Evolutionary conservation across 352 stramenopile genomes (phyloP), one percentile per base, ranked within the genome.

Genomic region (Globisporangium ultimum): DNA sequence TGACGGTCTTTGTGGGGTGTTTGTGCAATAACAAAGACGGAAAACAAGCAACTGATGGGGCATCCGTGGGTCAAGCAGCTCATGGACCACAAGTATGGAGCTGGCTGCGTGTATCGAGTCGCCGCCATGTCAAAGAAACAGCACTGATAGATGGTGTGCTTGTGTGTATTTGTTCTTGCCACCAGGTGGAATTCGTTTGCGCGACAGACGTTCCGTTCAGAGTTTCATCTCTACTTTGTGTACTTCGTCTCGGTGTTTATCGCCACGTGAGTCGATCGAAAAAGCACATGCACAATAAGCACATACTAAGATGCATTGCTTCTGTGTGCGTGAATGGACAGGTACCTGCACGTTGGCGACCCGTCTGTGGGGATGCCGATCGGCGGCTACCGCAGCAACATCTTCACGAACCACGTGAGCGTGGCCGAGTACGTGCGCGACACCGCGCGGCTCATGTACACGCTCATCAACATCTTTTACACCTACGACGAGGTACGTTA

Each of bases 201-300:
- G 11, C 58, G 70, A 17, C 66, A 88, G 46, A 86, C 71, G 20
- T 91, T 91, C 70, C 70, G 80, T 0, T 84, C 66, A 6, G 76
- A 93, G 38, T 91, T 93, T 22, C 83, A 88, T 50, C 59, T 91
- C 7, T 93, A 93, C 55, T 83, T 84, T 20, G 60, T 89, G 4
- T 93, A 89, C 55, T 93, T 93, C 55, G 54, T 84, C 22, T 61
- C 84, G 0, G 70, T 90, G 13, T 93, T 93, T 55, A 53, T 89
- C 48, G 80, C 81, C 28, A 93, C 80, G 84, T 93, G 32, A 15
- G 73, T 66, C 3, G 28, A 10, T 36, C 28, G 28, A 10, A 28
- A 28, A 5, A 28, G 24, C 24, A 5, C 24, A 28, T 28, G 24
- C 5, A 28, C 5, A 28, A 28, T 5, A 28, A 5, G 24, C 24